Base-by-base conservation (phyloP, 768 basidiomycete species). In the Rhizopogon vesiculosus region DNA sequence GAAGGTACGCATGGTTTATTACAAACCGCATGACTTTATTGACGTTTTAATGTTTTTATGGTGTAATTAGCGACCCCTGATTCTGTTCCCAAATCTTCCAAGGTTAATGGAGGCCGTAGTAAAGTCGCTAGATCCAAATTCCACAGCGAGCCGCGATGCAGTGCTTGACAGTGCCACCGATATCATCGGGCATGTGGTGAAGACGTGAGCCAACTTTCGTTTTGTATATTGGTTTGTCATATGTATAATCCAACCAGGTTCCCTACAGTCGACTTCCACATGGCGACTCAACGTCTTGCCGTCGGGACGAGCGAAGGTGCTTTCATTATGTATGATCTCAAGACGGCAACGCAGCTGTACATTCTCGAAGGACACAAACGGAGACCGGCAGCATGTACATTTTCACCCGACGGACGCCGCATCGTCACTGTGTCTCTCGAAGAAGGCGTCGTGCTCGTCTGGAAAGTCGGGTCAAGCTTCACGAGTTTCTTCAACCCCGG, bases 271-370 rank as follows among this genome's bases (percentile, higher is more conserved):
- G 95, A 94, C 70, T 98, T 99, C 67, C 90, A 98, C 63, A 86
- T 85, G 74, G 74, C 79, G 2, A 86, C 83, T 1, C 97, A 99
- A 66, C 85, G 91, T 13, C 82, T 98, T 4, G 92, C 90, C 0
- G 93, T 98, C 0, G 97, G 97, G 1, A 96, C 95, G 0, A 85
- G 83, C 54, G 97, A 99, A 72, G 97, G 96, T 0, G 93, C 94
- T 0, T 85, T 94, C 51, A 80, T 93, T 56, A 93, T 97, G 87
- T 98, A 97, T 66, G 97, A 98, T 66, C 79, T 98, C 51, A 97
- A 98, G 71, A 93, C 94, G 0, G 95, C 94, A 0, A 98, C 91
- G 1, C 84, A 97, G 10, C 76, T 98, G 13, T 99, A 98, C 64
- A 91, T 99, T 0, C 83, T 99, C 10, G 95, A 98, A 62, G 88